Percentiles rank a stretch among this genome's conserved stretches.
Conservation (phyloP, 1,139 yeast species). For the Zygoascus meyerae region DNA sequence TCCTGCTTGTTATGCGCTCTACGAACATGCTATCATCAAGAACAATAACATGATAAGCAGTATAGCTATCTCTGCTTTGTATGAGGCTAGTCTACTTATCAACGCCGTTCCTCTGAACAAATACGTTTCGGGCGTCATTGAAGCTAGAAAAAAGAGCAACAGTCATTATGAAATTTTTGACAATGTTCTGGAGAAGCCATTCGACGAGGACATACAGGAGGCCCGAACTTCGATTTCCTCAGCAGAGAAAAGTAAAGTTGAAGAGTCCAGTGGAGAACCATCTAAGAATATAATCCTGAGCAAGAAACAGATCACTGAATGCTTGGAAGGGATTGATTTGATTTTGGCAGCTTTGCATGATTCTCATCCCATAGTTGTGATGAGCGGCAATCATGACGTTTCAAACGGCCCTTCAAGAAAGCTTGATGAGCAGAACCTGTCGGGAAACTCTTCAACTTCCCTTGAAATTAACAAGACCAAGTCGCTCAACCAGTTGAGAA, state of each 20-base stretch:
- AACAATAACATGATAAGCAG: not conserved
- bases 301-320: not conserved
- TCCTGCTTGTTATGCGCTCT: not conserved
- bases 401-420: not conserved
- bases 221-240: not conserved
- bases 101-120: not conserved
- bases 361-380: not conserved
- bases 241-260: not conserved
- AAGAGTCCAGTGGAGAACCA: too few species aligned
- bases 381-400: not conserved
- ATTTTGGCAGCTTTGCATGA: not conserved
- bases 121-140: not conserved
- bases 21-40: constrained; percentile 1
- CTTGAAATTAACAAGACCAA: constrained; percentile 4
- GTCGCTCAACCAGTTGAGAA: constrained; percentile 7
- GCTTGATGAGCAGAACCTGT: not conserved
- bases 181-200: not conserved
- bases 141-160: not conserved
- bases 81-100: not conserved
- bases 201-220: not conserved
- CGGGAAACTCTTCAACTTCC: not conserved
- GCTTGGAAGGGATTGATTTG: not conserved
- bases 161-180: not conserved
- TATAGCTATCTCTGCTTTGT: not conserved
- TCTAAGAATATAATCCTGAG: not conserved